phyloP scores from a whole-genome alignment of 2,329 filamentous ascomycete species.

The Aspergillus felis region DNA sequence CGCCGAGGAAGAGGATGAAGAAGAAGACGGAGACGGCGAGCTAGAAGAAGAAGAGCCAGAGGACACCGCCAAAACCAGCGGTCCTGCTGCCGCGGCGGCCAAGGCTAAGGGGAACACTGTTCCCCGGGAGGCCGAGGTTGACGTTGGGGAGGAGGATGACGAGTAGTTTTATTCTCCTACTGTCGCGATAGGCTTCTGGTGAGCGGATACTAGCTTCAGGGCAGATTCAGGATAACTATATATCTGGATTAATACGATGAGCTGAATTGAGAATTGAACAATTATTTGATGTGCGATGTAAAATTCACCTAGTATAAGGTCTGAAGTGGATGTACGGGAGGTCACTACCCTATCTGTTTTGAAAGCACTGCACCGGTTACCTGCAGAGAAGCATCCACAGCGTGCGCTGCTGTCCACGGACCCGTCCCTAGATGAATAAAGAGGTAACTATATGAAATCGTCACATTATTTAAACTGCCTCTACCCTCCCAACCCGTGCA shows the following conservation, averaged over 20 bases:
- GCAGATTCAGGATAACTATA: not conserved
- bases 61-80: conserved; percentile 31
- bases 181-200: not conserved
- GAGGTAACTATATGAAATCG: not conserved
- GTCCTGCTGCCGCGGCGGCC: conserved; percentile 29
- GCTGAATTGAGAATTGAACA: not conserved
- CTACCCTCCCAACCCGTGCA: not conserved
- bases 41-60: conserved; percentile 17
- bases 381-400: not conserved
- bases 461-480: not conserved
- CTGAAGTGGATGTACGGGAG: not conserved
- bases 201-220: not conserved
- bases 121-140: conserved; percentile 33
- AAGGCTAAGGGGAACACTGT: conserved; percentile 29
- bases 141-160: conserved; percentile 26
- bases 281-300: not conserved
- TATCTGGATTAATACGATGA: not conserved
- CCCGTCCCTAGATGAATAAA: not conserved
- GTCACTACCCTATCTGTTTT: not conserved
- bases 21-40: conserved; percentile 15
- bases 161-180: conserved; percentile 2
- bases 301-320: too few relatives aligned
- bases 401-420: not conserved
- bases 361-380: too few relatives aligned
- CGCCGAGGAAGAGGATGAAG: conserved; percentile 11